phyloP scores from a whole-genome alignment of 768 basidiomycete species.

The Calocybe cyanea region DNA sequence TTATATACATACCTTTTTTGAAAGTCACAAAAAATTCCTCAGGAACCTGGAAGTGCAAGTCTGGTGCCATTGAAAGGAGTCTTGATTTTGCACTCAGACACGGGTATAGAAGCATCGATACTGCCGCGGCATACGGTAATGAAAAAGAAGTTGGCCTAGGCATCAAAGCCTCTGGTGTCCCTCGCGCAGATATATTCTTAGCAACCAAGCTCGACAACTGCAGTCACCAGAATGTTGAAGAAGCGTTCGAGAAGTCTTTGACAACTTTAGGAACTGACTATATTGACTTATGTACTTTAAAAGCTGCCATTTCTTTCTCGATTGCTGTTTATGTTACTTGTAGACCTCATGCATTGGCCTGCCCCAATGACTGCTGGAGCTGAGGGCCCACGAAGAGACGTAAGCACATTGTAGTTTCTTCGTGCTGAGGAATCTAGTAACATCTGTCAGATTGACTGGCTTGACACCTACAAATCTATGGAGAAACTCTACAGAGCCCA shows the following conservation, averaged over 20 bases:
- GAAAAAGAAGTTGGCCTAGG: slow-evolving; percentile 82
- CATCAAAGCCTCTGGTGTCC: slow-evolving; percentile 70
- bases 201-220: slow-evolving; percentile 70
- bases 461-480: slow-evolving; percentile 79
- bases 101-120: slow-evolving; percentile 75
- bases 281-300: slow-evolving; percentile 66
- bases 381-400: slow-evolving; percentile 44
- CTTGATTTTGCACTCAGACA: slow-evolving; percentile 69
- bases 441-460: slow-evolving; percentile 44
- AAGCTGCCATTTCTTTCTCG: not conserved
- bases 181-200: slow-evolving; percentile 72
- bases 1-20: not conserved
- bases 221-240: slow-evolving; percentile 54
- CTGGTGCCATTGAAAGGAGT: slow-evolving; percentile 69
- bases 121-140: slow-evolving; percentile 67
- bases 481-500: slow-evolving; percentile 61
- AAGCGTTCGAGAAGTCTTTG: slow-evolving; percentile 69
- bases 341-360: slow-evolving; percentile 84
- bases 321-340: not conserved
- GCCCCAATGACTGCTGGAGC: slow-evolving; percentile 61
- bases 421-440: not conserved
- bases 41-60: slow-evolving; percentile 79
- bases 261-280: slow-evolving; percentile 67
- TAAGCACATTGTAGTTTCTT: slow-evolving; percentile 14
- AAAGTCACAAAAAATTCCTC: not conserved